phyloP scores from a whole-genome alignment of 345 rosid genomes.

The Abelmoschus esculentus region DNA sequence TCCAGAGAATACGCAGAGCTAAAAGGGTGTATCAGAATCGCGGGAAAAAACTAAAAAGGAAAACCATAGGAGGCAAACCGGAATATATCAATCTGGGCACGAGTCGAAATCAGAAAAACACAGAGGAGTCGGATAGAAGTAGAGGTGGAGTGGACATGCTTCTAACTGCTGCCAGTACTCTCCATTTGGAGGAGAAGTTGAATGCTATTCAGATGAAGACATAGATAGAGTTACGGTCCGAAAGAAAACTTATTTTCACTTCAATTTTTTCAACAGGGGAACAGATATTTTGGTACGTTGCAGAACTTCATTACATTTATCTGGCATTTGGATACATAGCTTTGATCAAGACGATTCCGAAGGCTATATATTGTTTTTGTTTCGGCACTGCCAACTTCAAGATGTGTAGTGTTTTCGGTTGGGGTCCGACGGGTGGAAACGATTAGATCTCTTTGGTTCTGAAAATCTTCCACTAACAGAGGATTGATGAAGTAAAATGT shows the following conservation, averaged over 20 bases:
- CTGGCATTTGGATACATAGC: constrained; percentile 19
- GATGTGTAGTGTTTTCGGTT: not conserved
- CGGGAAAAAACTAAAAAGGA: constrained; percentile 23
- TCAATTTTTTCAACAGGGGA: constrained; percentile 3
- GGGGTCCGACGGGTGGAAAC: constrained; percentile 11
- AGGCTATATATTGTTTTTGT: constrained; percentile 5
- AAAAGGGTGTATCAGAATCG: constrained; percentile 25
- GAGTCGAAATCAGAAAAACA: constrained; percentile 16
- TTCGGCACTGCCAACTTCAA: not conserved
- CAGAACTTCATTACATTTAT: constrained; percentile 19
- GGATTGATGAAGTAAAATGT: not conserved
- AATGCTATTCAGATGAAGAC: constrained; percentile 23
- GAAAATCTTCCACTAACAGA: constrained; percentile 1
- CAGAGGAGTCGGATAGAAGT: constrained; percentile 27
- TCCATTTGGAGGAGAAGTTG: constrained; percentile 43
- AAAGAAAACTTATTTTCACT: constrained; percentile 11
- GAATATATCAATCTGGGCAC: constrained; percentile 7
- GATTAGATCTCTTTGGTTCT: constrained; percentile 4
- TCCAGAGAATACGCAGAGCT: constrained; percentile 38
- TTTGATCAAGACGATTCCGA: constrained; percentile 8
- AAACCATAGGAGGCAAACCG: constrained; percentile 15
- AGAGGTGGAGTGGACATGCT: constrained; percentile 76
- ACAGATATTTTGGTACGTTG: constrained; percentile 20
- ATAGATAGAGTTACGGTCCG: not conserved
- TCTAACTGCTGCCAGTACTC: constrained; percentile 63